phyloP scores from a whole-genome alignment of 2,329 filamentous ascomycete genomes.

The Microcera coccophila region DNA sequence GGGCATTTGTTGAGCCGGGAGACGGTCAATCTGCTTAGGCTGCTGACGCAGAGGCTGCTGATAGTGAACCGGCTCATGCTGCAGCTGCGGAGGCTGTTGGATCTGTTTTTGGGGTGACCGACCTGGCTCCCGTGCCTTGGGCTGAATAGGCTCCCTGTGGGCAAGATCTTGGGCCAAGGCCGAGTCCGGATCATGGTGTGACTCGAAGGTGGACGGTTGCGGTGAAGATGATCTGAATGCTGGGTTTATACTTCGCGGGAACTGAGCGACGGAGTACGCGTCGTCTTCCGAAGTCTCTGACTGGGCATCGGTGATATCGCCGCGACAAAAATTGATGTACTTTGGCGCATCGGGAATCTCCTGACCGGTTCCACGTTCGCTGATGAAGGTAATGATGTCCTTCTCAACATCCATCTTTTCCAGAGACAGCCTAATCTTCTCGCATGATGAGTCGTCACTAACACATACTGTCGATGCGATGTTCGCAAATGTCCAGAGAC shows the following conservation, averaged over 20 bases:
- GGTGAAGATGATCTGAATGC: conserved; percentile 94
- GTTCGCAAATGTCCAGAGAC: conserved; percentile 96
- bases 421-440: conserved; percentile 88
- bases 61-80: neutral
- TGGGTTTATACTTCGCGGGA: conserved; percentile 90
- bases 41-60: conserved; percentile 8
- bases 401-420: conserved; percentile 97
- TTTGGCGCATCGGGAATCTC: conserved; percentile 96
- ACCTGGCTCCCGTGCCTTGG: conserved; percentile 48
- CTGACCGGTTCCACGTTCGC: conserved; percentile 83
- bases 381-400: conserved; percentile 87
- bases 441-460: conserved; percentile 92
- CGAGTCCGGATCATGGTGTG: conserved; percentile 82
- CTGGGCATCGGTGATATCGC: conserved; percentile 73
- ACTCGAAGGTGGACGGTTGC: conserved; percentile 87
- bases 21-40: conserved; percentile 16
- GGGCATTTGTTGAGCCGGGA: conserved; percentile 1
- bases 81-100: conserved; percentile 10
- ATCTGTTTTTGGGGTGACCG: conserved; percentile 48
- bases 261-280: conserved; percentile 90
- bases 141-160: conserved; percentile 47
- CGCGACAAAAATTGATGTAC: conserved; percentile 98
- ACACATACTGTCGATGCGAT: conserved; percentile 96
- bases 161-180: conserved; percentile 66
- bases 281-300: conserved; percentile 85